A percentile compares a stretch with the other conserved stretches of the same genome.
Conservation (phyloP, 225 moss, liverwort and hornwort genomes). For the Asterella californica region DNA sequence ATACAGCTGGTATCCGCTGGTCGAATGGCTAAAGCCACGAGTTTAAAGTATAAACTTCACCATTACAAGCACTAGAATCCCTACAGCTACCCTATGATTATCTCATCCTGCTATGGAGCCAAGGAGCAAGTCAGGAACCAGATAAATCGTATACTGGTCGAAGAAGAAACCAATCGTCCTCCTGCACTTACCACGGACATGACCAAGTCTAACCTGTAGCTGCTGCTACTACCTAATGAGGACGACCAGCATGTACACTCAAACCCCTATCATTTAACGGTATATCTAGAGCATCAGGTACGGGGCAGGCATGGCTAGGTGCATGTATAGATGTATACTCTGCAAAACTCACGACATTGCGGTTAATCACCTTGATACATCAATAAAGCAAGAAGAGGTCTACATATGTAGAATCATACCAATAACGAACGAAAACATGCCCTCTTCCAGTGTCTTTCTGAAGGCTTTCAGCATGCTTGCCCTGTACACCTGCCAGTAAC, state of each 20-base stretch:
- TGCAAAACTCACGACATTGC: conserved; percentile 38
- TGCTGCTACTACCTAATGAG: conserved; percentile 12
- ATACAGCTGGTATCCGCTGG: conserved; percentile 26
- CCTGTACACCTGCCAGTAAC: conserved; percentile 39
- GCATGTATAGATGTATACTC: conserved; percentile 27
- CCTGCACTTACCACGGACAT: conserved; percentile 21
- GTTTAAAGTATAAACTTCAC: conserved; percentile 24
- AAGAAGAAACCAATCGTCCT: conserved; percentile 24
- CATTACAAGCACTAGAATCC: conserved; percentile 17
- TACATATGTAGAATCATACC: conserved; percentile 35
- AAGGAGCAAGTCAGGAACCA: conserved; percentile 23
- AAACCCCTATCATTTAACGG: conserved; percentile 17
- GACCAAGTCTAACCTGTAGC: conserved; percentile 23
- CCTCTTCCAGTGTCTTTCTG: conserved; percentile 47
- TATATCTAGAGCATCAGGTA: conserved; percentile 19
- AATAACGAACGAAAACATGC: conserved; percentile 48
- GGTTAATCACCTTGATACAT: conserved; percentile 33
- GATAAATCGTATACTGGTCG: conserved; percentile 18
- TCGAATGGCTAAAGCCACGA: conserved; percentile 31
- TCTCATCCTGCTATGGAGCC: conserved; percentile 26
- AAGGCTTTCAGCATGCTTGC: conserved; percentile 51
- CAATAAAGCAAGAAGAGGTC: conserved; percentile 26
- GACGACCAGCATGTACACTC: conserved; percentile 7
- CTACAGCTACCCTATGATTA: conserved; percentile 20
- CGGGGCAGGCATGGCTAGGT: conserved; percentile 25